Evolutionary conservation across 371 early-diverging fungal species (phyloP).

Genomic region (Neoconidiobolus thromboides): DNA sequence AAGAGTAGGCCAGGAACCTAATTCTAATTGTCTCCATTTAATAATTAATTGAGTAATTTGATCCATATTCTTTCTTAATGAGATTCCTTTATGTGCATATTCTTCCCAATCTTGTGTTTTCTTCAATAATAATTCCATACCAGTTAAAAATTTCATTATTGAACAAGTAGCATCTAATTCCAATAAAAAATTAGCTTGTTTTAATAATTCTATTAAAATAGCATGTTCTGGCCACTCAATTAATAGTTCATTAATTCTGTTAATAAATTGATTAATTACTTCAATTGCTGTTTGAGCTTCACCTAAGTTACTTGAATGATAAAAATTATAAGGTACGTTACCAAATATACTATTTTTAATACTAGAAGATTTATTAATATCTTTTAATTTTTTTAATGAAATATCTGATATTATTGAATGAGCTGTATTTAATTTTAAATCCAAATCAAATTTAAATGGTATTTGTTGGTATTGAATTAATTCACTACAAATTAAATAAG

Average conservation of each 20-base stretch:
- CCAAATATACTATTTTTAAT: conserved; percentile 10
- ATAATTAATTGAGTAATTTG: conserved; percentile 58
- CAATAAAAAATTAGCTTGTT: too few species aligned
- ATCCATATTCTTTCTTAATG: conserved; percentile 47
- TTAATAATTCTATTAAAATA: conserved; percentile 45
- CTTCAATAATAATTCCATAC: conserved; percentile 64
- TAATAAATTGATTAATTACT: conserved; percentile 39
- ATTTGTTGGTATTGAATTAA: neutral
- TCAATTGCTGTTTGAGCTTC: conserved; percentile 50
- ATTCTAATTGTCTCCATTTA: conserved; percentile 80
- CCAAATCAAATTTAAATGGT: neutral
- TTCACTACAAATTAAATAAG: neutral
- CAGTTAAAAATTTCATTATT: conserved; percentile 75
- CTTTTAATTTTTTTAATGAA: neutral
- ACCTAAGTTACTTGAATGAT: conserved; percentile 53
- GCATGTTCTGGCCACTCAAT: conserved; percentile 84
- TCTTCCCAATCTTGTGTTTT: conserved; percentile 91
- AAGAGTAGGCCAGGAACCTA: conserved; percentile 77
- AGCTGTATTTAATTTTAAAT: neutral
- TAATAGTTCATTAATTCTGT: conserved; percentile 36
- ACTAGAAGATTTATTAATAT: conserved; percentile 9
- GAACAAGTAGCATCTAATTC: conserved; percentile 34
- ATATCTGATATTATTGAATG: neutral
- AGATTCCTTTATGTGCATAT: conserved; percentile 67
- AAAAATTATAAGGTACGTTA: conserved; percentile 61